These are phyloP conservation scores for Thinopyrum obtusiflorum DNA, from an alignment of 202 grass and related monocot genomes.

Conservation along the genomic window DNA sequence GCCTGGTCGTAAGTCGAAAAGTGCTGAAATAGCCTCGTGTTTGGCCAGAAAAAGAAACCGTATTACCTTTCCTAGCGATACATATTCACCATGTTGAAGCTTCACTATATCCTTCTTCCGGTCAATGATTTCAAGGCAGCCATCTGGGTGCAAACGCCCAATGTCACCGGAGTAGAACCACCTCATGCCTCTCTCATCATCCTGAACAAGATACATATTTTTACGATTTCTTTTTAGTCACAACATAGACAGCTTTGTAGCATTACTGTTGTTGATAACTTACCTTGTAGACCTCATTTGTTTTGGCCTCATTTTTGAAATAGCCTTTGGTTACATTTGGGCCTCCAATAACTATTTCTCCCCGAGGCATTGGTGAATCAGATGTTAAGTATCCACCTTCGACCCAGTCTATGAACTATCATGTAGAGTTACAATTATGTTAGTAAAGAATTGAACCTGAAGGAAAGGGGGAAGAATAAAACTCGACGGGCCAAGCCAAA, in stretches of 20 bases:
- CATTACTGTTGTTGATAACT: not conserved
- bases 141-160: conserved; percentile 76
- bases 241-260: not conserved
- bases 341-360: conserved; percentile 89
- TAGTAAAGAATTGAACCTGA: not conserved
- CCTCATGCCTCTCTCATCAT: conserved; percentile 78
- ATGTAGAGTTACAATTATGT: conserved; percentile 27
- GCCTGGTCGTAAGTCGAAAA: not conserved
- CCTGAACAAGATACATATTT: conserved; percentile 35
- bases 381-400: conserved; percentile 83
- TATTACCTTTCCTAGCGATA: conserved; percentile 85
- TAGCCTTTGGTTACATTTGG: conserved; percentile 87
- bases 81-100: conserved; percentile 96
- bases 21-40: not conserved
- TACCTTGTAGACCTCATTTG: conserved; percentile 92
- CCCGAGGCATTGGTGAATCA: conserved; percentile 86
- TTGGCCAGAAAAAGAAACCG: conserved; percentile 1
- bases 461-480: conserved; percentile 11
- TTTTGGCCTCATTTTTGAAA: conserved; percentile 89
- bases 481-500: not conserved
- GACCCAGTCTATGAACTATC: conserved; percentile 80
- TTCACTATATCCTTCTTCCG: conserved; percentile 98
- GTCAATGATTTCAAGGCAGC: conserved; percentile 95
- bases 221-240: not conserved
- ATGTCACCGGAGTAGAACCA: conserved; percentile 97